Percentiles rank a stretch among this genome's conserved stretches.
Evolutionary conservation across 345 rosid species (phyloP).

Genomic region (Citrus mangshanensis): DNA sequence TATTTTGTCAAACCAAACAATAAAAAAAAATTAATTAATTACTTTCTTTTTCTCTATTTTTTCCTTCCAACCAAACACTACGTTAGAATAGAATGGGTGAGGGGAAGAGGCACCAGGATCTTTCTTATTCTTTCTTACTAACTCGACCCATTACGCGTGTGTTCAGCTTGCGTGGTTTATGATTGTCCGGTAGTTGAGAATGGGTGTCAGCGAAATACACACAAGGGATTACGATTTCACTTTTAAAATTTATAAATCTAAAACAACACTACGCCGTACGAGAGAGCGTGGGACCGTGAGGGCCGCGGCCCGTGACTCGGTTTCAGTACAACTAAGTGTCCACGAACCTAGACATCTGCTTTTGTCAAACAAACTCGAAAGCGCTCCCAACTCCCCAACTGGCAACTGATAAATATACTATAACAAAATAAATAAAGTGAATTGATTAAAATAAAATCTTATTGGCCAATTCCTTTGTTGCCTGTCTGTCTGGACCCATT

Average conservation of each 20-base stretch:
- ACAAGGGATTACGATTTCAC: not conserved
- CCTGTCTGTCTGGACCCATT: not conserved
- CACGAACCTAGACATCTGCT: slow-evolving; percentile 30
- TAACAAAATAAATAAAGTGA: not conserved
- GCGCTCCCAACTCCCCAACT: not conserved
- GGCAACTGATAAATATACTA: not conserved
- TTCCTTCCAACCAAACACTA: too few relatives aligned
- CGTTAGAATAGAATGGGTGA: too few relatives aligned
- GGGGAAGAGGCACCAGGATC: too few relatives aligned
- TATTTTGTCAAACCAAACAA: too few relatives aligned
- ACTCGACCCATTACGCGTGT: too few relatives aligned
- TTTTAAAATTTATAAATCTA: too few relatives aligned
- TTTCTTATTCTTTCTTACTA: too few relatives aligned
- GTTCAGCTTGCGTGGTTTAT: not conserved
- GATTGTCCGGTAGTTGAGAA: not conserved
- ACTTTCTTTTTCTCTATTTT: too few relatives aligned
- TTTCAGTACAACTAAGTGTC: slow-evolving; percentile 31
- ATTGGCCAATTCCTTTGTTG: slow-evolving; percentile 1
- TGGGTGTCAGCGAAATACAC: not conserved
- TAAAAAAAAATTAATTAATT: too few relatives aligned
- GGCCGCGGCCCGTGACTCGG: slow-evolving; percentile 23
- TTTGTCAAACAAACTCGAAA: not conserved
- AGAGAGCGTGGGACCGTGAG: slow-evolving; percentile 18
- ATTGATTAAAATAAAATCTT: not conserved
- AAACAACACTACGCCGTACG: slow-evolving; percentile 16